These are phyloP conservation scores for Magnolia sinica DNA, from an alignment of 164 flowering plant genomes.

Conservation along the genomic window DNA sequence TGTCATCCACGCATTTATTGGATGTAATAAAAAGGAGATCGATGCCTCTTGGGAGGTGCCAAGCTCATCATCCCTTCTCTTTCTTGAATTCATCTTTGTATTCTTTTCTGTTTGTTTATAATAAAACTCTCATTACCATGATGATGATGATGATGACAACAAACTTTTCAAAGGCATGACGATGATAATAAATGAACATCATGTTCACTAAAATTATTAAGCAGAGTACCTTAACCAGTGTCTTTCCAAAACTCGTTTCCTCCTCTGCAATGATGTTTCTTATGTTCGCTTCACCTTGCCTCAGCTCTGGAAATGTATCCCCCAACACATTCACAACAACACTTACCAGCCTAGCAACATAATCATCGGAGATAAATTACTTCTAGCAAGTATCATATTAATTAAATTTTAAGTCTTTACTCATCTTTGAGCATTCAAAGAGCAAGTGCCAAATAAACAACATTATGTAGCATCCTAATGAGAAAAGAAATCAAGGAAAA, in stretches of 20 bases:
- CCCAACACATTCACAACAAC: slow-evolving; percentile 77
- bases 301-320: slow-evolving; percentile 86
- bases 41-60: neutral
- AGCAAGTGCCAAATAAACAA: neutral
- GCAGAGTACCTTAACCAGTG: slow-evolving; percentile 66
- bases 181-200: too few relatives aligned
- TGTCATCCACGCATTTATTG: too few relatives aligned
- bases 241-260: slow-evolving; percentile 87
- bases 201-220: too few relatives aligned
- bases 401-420: too few relatives aligned
- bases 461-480: neutral
- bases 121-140: too few relatives aligned
- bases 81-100: too few relatives aligned
- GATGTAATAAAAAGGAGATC: neutral
- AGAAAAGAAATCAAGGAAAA: neutral
- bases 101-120: too few relatives aligned
- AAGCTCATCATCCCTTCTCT: too few relatives aligned
- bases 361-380: too few relatives aligned
- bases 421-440: neutral
- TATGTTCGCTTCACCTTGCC: slow-evolving; percentile 62
- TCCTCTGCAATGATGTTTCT: slow-evolving; percentile 67
- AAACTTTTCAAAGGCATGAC: too few relatives aligned
- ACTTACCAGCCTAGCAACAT: slow-evolving; percentile 62
- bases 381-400: too few relatives aligned
- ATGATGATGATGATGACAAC: too few relatives aligned